Evolutionary conservation across 352 stramenopile species (phyloP).

Genomic region (Phytophthora pinifolia): DNA sequence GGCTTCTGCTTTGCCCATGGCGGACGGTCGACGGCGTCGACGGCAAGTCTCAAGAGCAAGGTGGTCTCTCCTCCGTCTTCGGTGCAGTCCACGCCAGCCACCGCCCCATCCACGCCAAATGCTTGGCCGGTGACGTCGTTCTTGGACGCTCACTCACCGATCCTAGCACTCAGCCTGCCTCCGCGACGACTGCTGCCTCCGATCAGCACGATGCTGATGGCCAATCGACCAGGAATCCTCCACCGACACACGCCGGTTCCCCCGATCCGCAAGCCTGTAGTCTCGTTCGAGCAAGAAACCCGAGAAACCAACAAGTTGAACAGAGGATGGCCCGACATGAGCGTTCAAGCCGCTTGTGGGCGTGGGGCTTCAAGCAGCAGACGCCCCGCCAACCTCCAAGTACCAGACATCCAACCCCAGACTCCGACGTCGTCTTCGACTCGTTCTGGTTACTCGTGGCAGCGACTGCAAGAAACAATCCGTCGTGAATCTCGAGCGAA

Average conservation of each 20-base stretch:
- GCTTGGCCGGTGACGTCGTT: slow-evolving; percentile 11
- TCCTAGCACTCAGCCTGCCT: slow-evolving; percentile 29
- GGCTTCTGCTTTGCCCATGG: slow-evolving; percentile 86
- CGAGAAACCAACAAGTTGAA: slow-evolving; percentile 3
- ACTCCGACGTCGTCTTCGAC: slow-evolving; percentile 14
- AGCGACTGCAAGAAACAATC: slow-evolving; percentile 73
- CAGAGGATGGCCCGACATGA: slow-evolving; percentile 10
- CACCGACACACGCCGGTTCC: slow-evolving; percentile 24
- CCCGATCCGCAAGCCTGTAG: slow-evolving; percentile 27
- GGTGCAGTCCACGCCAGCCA: slow-evolving; percentile 13
- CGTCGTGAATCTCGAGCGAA: slow-evolving; percentile 62
- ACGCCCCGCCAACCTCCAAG: not conserved
- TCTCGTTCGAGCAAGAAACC: slow-evolving; percentile 9
- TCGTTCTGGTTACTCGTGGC: slow-evolving; percentile 72
- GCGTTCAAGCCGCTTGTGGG: slow-evolving; percentile 2
- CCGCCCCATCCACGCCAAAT: slow-evolving; percentile 8
- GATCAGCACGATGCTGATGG: slow-evolving; percentile 33
- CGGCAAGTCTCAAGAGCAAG: slow-evolving; percentile 20
- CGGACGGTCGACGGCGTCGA: slow-evolving; percentile 32
- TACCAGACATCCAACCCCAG: slow-evolving; percentile 1
- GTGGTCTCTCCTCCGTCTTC: slow-evolving; percentile 8
- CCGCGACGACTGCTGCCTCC: slow-evolving; percentile 31
- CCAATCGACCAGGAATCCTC: slow-evolving; percentile 26
- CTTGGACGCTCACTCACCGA: slow-evolving; percentile 20
- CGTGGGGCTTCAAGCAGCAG: not conserved